Conservation (phyloP, 345 rosid genomes). For the Adansonia digitata region DNA sequence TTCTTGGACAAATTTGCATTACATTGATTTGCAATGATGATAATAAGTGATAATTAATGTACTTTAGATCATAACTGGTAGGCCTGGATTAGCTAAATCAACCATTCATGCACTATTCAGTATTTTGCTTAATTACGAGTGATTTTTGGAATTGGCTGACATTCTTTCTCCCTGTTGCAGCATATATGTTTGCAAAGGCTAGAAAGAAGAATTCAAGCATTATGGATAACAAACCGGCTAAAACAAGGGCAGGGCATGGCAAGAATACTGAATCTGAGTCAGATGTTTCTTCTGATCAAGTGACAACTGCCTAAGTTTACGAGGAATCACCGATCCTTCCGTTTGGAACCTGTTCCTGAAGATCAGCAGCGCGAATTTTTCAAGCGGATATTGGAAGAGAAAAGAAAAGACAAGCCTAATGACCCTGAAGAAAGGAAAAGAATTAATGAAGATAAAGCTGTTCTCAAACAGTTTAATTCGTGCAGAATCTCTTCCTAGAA, state of each 20-base stretch:
- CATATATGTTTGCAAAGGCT: slow-evolving; percentile 54
- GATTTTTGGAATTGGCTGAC: neutral
- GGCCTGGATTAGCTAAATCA: neutral
- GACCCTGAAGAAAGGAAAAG: slow-evolving; percentile 43
- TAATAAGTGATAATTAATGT: neutral
- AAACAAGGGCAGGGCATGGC: slow-evolving; percentile 22
- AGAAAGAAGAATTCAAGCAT: slow-evolving; percentile 34
- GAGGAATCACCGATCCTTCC: slow-evolving; percentile 26
- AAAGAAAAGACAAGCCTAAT: slow-evolving; percentile 55
- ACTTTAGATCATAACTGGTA: neutral
- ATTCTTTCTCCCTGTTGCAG: slow-evolving; percentile 34
- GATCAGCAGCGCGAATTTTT: slow-evolving; percentile 68
- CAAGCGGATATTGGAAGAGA: slow-evolving; percentile 74
- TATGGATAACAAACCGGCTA: slow-evolving; percentile 19
- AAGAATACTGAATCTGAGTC: slow-evolving; percentile 14
- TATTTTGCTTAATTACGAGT: neutral
- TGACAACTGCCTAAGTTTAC: slow-evolving; percentile 10
- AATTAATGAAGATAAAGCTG: slow-evolving; percentile 61
- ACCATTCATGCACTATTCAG: neutral
- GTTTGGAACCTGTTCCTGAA: slow-evolving; percentile 50
- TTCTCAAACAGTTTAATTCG: slow-evolving; percentile 60
- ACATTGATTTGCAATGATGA: neutral
- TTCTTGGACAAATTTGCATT: neutral
- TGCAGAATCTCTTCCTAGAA: slow-evolving; percentile 44
- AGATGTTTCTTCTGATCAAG: slow-evolving; percentile 21